Conservation (phyloP, 257 asterid species). For the Solanum piurae region DNA sequence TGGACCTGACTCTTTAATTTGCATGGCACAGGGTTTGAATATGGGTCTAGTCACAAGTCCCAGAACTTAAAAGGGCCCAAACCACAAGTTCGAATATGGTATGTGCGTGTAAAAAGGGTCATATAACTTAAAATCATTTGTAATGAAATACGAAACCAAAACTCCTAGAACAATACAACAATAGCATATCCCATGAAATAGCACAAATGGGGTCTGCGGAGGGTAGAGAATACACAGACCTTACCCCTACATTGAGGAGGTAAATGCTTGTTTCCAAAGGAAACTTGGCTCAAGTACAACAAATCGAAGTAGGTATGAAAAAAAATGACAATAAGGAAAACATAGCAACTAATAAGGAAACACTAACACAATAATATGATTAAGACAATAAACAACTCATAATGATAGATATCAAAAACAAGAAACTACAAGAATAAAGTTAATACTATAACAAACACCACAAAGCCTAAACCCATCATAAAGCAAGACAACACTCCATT, state of each 20-base stretch:
- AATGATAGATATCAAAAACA: background rate
- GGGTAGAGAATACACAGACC: background rate
- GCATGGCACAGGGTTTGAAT: background rate
- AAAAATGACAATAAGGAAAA: background rate
- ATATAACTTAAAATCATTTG: background rate
- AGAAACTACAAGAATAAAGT: background rate
- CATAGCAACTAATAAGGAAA: background rate
- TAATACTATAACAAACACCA: background rate
- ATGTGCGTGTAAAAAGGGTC: background rate
- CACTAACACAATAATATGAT: background rate
- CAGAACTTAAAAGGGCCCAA: background rate
- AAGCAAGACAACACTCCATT: background rate
- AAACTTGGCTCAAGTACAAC: background rate
- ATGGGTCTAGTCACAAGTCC: background rate
- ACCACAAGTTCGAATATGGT: background rate
- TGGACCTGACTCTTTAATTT: background rate
- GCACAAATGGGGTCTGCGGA: background rate
- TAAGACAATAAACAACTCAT: background rate
- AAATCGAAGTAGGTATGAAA: background rate
- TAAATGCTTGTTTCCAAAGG: background rate
- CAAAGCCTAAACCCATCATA: background rate
- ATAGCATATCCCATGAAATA: background rate
- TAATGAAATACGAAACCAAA: background rate
- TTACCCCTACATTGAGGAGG: background rate
- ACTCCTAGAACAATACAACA: background rate